Percentiles rank a stretch among this genome's conserved stretches.
Evolutionary conservation across 2,329 filamentous ascomycete species (phyloP).

Genomic region (Apiospora kogelbergensis): DNA sequence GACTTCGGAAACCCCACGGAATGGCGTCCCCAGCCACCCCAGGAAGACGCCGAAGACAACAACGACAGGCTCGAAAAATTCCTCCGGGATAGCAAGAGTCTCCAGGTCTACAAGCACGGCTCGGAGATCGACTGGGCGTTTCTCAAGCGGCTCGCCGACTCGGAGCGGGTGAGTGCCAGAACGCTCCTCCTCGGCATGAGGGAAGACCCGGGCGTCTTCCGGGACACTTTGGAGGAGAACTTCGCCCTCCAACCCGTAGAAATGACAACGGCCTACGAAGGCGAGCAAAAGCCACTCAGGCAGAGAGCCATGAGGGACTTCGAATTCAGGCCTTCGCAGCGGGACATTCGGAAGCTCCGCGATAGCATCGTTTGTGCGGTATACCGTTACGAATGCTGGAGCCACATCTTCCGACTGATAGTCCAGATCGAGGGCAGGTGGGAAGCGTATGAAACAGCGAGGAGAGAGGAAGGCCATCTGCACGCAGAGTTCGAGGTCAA

Average conservation of each 20-base stretch:
- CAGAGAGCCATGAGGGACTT: background rate
- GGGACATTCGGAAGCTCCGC: background rate
- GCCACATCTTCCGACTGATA: background rate
- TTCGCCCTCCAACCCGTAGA: background rate
- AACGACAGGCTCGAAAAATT: background rate
- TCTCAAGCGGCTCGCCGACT: background rate
- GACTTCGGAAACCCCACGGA: too few relatives aligned
- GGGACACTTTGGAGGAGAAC: background rate
- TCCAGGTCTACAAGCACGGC: background rate
- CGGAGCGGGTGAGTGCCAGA: background rate
- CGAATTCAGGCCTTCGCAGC: background rate
- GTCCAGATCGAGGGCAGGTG: background rate
- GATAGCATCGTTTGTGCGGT: background rate
- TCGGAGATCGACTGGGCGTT: background rate
- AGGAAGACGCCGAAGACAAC: background rate
- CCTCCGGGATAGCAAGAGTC: too few relatives aligned
- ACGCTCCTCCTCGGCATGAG: background rate
- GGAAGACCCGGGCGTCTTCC: background rate
- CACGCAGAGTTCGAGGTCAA: background rate
- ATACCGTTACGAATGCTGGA: background rate
- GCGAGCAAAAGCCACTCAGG: too few relatives aligned
- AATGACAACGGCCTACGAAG: background rate
- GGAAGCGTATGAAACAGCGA: background rate
- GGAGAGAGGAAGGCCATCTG: background rate
- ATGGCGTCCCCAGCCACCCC: background rate